A percentile compares a stretch with the other conserved stretches of the same genome.
These are phyloP conservation scores for Sphaerulina musiva DNA, from an alignment of 2,329 filamentous ascomycete genomes.

Conservation along the genomic window DNA sequence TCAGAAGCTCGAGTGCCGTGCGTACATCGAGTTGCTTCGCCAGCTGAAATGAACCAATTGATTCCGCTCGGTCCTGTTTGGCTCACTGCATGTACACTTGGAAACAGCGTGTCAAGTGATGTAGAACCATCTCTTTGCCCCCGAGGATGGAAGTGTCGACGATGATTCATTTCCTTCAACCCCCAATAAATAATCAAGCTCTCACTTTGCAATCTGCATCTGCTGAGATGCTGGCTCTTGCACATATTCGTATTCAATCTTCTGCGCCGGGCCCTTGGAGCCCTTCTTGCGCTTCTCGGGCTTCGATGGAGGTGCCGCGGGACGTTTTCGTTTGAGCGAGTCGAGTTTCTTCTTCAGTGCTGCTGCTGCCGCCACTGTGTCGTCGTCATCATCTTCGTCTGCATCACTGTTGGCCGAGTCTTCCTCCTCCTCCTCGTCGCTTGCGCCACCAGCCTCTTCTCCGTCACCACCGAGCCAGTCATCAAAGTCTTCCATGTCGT, in stretches of 20 bases:
- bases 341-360: slow-evolving; percentile 52
- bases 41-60: too few species aligned
- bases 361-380: slow-evolving; percentile 50
- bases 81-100: too few species aligned
- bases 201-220: slow-evolving; percentile 34
- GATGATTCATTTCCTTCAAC: neutral
- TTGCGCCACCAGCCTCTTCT: slow-evolving; percentile 43
- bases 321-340: slow-evolving; percentile 52
- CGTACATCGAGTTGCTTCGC: too few species aligned
- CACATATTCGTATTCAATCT: slow-evolving; percentile 76
- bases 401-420: slow-evolving; percentile 44
- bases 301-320: slow-evolving; percentile 45
- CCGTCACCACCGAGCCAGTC: slow-evolving; percentile 73
- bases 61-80: too few species aligned
- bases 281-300: slow-evolving; percentile 52
- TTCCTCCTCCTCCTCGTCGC: slow-evolving; percentile 42
- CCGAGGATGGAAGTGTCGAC: neutral
- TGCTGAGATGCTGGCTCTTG: slow-evolving; percentile 46
- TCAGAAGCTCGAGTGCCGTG: too few species aligned
- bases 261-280: slow-evolving; percentile 53
- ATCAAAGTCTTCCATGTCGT: slow-evolving; percentile 78
- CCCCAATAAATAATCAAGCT: too few species aligned
- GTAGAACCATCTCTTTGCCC: too few species aligned
- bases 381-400: slow-evolving; percentile 44
- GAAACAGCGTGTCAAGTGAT: too few species aligned